Base-by-base conservation (phyloP, 441 rosid genomes). In the Jatropha podagrica region DNA sequence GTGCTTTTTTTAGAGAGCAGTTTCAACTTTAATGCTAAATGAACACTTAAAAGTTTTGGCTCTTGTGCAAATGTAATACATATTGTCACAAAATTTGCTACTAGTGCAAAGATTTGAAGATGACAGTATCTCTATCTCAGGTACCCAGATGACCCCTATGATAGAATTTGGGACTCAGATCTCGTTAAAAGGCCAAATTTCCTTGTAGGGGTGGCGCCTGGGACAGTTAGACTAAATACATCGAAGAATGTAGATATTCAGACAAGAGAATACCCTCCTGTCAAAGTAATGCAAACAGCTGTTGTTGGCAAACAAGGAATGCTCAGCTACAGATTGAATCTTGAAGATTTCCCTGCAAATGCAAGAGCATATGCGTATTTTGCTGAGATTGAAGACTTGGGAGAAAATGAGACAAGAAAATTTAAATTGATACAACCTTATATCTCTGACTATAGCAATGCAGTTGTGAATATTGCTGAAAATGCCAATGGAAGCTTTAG, bases 91-190 rank as follows among this genome's bases (percentile, higher is more conserved):
- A 23, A 55, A 59, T 49, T 12, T 73, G 40, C 0, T 14, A 2
- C 4, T 37, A 41, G 10, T 27, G 40, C 37, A 73, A 44, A 54
- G 61, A 62, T 69, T 68, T 65, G 7, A 20, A 65, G 20, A 27
- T 65, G 10, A 56, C 13, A 14, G 51, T 75, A 64, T 72, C 40
- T 80, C 40, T 80, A 14, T 79, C 73, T 77, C 85, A 95, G 98
- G 95, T 95, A 93, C 75, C 99, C 98, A 0, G 98, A 95, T 85
- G 99, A 95, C 82, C 97, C 98, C 3, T 95, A 92, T 72, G 99
- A 95, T 84, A 91, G 99, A 85, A 89, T 95, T 52, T 95, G 99
- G 99, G 93, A 88, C 68, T 95, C 99, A 9, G 99, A 95, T 85
- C 85, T 90, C 32, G 88, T 77, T 27, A 92, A 77, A 81, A 88